Evolutionary conservation across 2,329 filamentous ascomycete genomes (phyloP).

Genomic region (Truncatella angustata): DNA sequence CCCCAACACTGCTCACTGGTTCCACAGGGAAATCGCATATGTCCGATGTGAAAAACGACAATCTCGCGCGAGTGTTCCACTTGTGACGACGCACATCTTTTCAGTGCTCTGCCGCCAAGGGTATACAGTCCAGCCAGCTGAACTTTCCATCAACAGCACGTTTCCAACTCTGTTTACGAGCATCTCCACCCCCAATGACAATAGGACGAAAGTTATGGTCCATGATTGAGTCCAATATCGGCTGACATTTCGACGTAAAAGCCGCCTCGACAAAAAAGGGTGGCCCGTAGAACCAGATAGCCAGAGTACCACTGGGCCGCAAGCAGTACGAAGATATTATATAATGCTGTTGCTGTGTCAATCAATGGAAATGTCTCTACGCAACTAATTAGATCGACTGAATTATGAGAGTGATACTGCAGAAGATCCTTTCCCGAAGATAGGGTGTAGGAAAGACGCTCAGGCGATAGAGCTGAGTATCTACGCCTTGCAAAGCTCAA

Average conservation of each 20-base stretch:
- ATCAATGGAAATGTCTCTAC: neutral
- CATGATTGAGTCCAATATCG: neutral
- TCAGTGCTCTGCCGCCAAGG: neutral
- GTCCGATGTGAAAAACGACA: neutral
- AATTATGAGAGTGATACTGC: neutral
- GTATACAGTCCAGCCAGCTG: neutral
- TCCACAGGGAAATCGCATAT: neutral
- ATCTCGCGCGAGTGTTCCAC: neutral
- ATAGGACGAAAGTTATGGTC: neutral
- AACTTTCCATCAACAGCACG: neutral
- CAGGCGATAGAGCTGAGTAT: neutral
- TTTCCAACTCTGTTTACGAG: neutral
- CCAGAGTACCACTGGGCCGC: neutral
- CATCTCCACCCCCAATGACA: neutral
- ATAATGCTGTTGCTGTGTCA: neutral
- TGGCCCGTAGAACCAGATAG: neutral
- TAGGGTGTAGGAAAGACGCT: neutral
- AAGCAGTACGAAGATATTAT: neutral
- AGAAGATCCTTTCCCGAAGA: neutral
- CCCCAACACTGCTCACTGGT: neutral
- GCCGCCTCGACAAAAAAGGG: neutral
- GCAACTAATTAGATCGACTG: constrained; percentile 1
- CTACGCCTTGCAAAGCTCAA: neutral
- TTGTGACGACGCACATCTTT: neutral
- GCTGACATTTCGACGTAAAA: neutral